Evolutionary conservation across 257 asterid genomes (phyloP).

Genomic region (Voacanga thouarsii): DNA sequence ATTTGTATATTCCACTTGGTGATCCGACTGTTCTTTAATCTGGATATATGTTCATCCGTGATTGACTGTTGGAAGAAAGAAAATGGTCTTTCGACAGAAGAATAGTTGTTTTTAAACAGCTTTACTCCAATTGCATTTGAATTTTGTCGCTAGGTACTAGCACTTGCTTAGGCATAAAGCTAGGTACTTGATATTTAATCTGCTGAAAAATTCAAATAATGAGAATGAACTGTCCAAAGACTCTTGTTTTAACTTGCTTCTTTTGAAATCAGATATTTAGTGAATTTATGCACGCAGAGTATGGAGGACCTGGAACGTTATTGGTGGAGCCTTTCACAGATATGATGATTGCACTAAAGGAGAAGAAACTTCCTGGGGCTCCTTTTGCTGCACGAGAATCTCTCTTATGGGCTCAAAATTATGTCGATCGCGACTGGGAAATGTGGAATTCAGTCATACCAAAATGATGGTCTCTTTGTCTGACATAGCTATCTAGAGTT

Average conservation of each 20-base stretch:
- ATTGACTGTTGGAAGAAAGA: constrained; percentile 10
- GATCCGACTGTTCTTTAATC: constrained; percentile 25
- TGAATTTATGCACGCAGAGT: constrained; percentile 53
- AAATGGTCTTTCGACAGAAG: constrained; percentile 18
- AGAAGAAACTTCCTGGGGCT: constrained; percentile 55
- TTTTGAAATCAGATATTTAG: constrained; percentile 44
- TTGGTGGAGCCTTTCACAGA: constrained; percentile 64
- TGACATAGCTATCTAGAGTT: not conserved
- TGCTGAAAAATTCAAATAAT: not conserved
- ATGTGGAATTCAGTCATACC: constrained; percentile 42
- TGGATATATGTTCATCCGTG: constrained; percentile 7
- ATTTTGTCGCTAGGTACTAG: constrained; percentile 11
- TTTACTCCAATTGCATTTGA: constrained; percentile 14
- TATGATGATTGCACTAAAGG: constrained; percentile 64
- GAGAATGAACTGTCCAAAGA: not conserved
- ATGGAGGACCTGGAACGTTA: constrained; percentile 77
- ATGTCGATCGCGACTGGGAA: constrained; percentile 60
- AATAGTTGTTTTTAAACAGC: constrained; percentile 10
- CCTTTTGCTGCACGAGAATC: constrained; percentile 61
- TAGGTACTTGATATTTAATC: constrained; percentile 8
- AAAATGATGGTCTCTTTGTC: constrained; percentile 14
- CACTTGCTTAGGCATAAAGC: not conserved
- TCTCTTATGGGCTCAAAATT: constrained; percentile 60
- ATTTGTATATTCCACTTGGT: not conserved
- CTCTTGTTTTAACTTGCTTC: not conserved